A percentile compares a stretch with the other conserved stretches of the same genome.
phyloP scores from a whole-genome alignment of 768 basidiomycete genomes.

The Lactarius sanguifluus region DNA sequence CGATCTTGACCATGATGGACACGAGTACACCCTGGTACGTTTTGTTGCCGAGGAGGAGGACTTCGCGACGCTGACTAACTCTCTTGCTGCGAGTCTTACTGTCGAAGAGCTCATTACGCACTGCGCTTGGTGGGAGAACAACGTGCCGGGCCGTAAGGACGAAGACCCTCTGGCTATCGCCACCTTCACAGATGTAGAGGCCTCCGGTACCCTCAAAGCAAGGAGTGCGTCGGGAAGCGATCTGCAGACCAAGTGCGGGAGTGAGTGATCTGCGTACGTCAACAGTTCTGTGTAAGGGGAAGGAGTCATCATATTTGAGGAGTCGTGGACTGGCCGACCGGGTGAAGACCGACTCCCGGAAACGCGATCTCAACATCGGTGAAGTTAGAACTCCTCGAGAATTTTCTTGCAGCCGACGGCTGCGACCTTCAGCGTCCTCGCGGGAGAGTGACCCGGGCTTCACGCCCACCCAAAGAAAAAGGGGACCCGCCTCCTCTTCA shows the following conservation, averaged over 20 bases:
- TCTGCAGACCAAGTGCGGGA: slow-evolving; percentile 39
- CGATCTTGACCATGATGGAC: background rate
- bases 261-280: slow-evolving; percentile 38
- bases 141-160: slow-evolving; percentile 41
- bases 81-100: background rate
- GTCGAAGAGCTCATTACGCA: slow-evolving; percentile 13
- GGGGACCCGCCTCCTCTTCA: too few relatives aligned
- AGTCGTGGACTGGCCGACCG: slow-evolving; percentile 34
- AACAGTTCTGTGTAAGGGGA: slow-evolving; percentile 2
- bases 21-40: background rate
- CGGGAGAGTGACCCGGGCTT: too few relatives aligned
- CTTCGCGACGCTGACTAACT: background rate
- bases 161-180: slow-evolving; percentile 33
- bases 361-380: too few relatives aligned
- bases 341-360: slow-evolving; percentile 33
- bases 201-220: slow-evolving; percentile 41
- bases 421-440: too few relatives aligned
- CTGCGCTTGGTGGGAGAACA: slow-evolving; percentile 36
- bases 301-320: slow-evolving; percentile 30
- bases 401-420: too few relatives aligned
- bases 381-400: too few relatives aligned
- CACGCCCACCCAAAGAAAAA: too few relatives aligned
- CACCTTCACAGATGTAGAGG: slow-evolving; percentile 34
- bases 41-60: background rate
- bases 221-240: slow-evolving; percentile 37